Evolutionary conservation across 2,329 filamentous ascomycete species (phyloP), one percentile per base, ranked within the genome.

Genomic region (Clonostachys rosea): DNA sequence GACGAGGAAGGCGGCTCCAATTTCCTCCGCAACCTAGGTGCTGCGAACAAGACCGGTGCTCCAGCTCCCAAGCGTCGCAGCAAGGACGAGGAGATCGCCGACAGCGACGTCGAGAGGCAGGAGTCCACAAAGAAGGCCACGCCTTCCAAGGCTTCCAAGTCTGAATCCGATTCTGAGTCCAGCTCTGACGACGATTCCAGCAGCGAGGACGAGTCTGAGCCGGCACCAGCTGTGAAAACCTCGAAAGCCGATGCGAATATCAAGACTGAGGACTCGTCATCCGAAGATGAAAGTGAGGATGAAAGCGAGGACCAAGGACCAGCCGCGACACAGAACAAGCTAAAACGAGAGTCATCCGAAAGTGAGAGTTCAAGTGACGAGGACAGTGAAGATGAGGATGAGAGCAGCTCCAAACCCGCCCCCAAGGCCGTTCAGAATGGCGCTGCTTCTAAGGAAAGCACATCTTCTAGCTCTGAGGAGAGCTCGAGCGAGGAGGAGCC

Each of bases 1-100:
- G 59, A 62, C 46, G 66, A 59, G 14, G 58, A 54, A 13, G 50
- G 49, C 17, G 53, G 57, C 37, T 47, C 51, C 16, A 55, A 63
- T 36, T 62, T 70, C 34, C 50, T 67, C 43, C 62, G 59, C 45
- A 68, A 66, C 49, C 58, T 68, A 36, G 47, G 45, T 37, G 49
- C 52, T 42, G 41, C 52, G 37, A 39, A 46, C 48, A 30, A 30
- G 24, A 30, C 18, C 10, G 16, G 33, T 46, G 40, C 44, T 37
- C 43, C 50, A 43, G 42, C 52, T 48, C 35, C 60, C 46, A 60
- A 58, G 47, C 54, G 57, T 46, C 60, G 57, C 49, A 58, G 52
- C 58, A 63, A 64, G 52, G 50, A 61, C 40, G 63, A 67, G 18
- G 68, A 70, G 50, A 69, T 71, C 49, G 66, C 67, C 56, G 68